Base-by-base conservation (phyloP, 106 monocot genomes). In the Apostasia ramifera region DNA sequence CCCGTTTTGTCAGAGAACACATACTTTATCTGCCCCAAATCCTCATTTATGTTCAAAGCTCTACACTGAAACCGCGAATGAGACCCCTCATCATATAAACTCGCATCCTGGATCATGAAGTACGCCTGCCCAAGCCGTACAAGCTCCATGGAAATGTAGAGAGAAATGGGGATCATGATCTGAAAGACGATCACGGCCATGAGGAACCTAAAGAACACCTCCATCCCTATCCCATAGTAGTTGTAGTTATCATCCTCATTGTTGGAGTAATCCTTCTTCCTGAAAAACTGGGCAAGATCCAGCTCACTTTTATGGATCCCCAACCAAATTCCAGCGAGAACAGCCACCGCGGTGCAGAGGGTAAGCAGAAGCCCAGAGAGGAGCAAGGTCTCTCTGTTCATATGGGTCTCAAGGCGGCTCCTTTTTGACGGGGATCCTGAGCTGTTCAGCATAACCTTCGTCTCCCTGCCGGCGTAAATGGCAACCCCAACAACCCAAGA, bases 1-100 rank as follows among this genome's bases (percentile, higher is more conserved):
- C 97, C 97, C 3, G 97, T 97, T 65, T 95, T 95, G 75, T 95
- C 95, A 0, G 95, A 92, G 69, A 95, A 95, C 41, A 95, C 84
- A 55, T 89, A 92, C 77, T 81, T 92, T 70, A 97, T 81, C 81
- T 97, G 97, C 39, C 97, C 97, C 54, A 97, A 76, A 80, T 92
- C 92, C 74, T 97, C 97, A 47, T 92, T 97, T 73, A 97, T 97
- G 67, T 97, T 97, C 76, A 97, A 71, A 47, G 92, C 92, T 64
- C 91, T 63, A 67, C 97, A 97, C 61, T 97, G 97, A 72, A 97
- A 89, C 80, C 82, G 71, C 41, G 89, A 80, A 38, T 81, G 75
- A 0, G 89, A 81, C 4, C 76, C 51, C 62, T 77, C 81, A 51
- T 97, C 97, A 40, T 86, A 92, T 77, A 97, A 67, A 83, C 73